Evolutionary conservation across 2,329 filamentous ascomycete genomes (phyloP).

Genomic region (Penicillium sp.): DNA sequence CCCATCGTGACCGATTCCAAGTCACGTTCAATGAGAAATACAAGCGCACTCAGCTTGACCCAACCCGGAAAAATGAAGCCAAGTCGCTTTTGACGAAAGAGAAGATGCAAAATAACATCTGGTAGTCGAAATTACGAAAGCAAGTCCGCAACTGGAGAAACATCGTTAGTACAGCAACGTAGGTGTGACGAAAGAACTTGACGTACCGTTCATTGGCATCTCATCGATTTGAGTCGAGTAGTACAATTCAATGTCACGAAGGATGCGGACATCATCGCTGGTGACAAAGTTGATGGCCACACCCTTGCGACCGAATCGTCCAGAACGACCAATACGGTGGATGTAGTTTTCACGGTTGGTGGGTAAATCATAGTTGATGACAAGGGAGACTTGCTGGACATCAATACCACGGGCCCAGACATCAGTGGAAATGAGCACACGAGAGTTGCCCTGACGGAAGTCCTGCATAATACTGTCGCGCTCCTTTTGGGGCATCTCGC

Average conservation of each 20-base stretch:
- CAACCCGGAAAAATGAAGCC: neutral
- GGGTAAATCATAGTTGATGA: constrained; percentile 99
- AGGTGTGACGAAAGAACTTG: constrained; percentile 36
- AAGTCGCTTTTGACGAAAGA: constrained; percentile 9
- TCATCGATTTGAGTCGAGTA: constrained; percentile 99
- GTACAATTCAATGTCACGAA: constrained; percentile 99
- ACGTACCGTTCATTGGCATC: constrained; percentile 93
- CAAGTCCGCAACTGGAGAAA: constrained; percentile 35
- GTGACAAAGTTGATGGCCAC: constrained; percentile 99
- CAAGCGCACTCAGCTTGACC: neutral
- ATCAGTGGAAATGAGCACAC: constrained; percentile 98
- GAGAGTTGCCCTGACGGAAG: constrained; percentile 97
- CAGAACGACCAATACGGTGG: constrained; percentile 98
- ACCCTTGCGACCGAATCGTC: constrained; percentile 99
- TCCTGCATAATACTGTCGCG: constrained; percentile 99
- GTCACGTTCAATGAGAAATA: neutral
- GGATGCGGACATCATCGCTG: constrained; percentile 98
- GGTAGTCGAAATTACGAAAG: constrained; percentile 32
- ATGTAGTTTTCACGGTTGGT: constrained; percentile 99
- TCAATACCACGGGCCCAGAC: constrained; percentile 99
- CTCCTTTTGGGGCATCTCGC: constrained; percentile 97
- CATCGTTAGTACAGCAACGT: neutral
- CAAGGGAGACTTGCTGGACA: constrained; percentile 97
- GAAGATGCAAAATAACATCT: constrained; percentile 7
- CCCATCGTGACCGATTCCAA: neutral